phyloP scores from a whole-genome alignment of 2,329 filamentous ascomycete genomes.

The Botrytis medusae region DNA sequence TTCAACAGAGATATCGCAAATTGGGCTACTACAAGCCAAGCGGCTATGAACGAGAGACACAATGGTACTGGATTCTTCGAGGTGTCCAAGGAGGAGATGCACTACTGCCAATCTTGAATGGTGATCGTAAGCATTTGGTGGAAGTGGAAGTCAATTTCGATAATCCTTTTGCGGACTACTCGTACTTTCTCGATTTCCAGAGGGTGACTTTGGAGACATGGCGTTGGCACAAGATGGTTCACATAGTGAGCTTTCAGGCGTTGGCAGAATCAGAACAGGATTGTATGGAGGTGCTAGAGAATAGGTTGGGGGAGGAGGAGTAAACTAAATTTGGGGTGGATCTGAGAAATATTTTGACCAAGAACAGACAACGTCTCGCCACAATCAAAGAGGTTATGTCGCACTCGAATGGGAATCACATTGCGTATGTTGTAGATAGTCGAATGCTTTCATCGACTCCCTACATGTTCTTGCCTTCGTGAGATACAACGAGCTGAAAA shows the following conservation, averaged over 20 bases:
- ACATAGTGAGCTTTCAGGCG: conserved; percentile 17
- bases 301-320: not conserved
- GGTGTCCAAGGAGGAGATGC: conserved; percentile 18
- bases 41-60: not conserved
- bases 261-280: not conserved
- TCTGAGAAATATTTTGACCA: not conserved
- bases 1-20: conserved; percentile 14
- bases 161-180: not conserved
- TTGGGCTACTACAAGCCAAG: not conserved
- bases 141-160: conserved; percentile 16
- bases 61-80: conserved; percentile 23
- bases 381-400: not conserved
- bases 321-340: not conserved
- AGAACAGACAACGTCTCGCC: not conserved
- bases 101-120: conserved; percentile 22
- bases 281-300: not conserved
- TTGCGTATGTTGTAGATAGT: not conserved
- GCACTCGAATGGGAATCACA: not conserved
- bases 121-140: conserved; percentile 22
- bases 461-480: not conserved
- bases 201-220: conserved; percentile 11
- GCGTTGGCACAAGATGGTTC: not conserved
- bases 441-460: not conserved
- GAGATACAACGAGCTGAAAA: not conserved
- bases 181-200: conserved; percentile 20